phyloP scores from a whole-genome alignment of 2,329 filamentous ascomycete species.

The Phoma herbarum region DNA sequence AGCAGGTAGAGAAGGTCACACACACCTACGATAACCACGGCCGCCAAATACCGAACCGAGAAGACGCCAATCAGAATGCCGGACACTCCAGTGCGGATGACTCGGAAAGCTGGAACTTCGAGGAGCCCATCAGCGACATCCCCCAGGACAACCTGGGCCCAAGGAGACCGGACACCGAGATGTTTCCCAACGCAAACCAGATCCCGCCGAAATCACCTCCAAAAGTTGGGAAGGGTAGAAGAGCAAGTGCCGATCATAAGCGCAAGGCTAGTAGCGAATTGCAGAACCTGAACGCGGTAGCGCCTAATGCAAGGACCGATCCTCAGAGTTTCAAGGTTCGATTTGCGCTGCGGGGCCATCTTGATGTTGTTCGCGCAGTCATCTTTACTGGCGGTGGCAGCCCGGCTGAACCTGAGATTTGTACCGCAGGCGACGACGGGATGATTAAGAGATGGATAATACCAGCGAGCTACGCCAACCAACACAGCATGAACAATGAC shows the following conservation, averaged over 20 bases:
- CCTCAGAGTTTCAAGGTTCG: constrained; percentile 86
- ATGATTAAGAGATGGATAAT: constrained; percentile 98
- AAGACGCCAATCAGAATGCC: constrained; percentile 49
- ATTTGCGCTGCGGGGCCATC: constrained; percentile 89
- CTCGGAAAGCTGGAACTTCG: constrained; percentile 89
- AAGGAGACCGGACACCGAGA: constrained; percentile 81
- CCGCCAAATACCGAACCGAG: constrained; percentile 57
- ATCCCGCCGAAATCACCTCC: constrained; percentile 82
- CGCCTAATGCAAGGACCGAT: constrained; percentile 65
- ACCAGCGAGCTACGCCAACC: constrained; percentile 75
- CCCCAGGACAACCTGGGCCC: constrained; percentile 63
- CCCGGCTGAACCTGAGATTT: constrained; percentile 94
- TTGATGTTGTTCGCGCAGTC: constrained; percentile 91
- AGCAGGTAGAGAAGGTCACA: constrained; percentile 65
- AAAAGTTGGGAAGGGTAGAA: constrained; percentile 69
- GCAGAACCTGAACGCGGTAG: constrained; percentile 65
- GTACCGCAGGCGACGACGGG: constrained; percentile 93
- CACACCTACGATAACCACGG: constrained; percentile 68
- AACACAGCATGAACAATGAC: constrained; percentile 73
- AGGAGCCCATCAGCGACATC: constrained; percentile 73
- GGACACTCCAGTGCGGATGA: constrained; percentile 59
- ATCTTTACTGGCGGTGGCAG: constrained; percentile 98
- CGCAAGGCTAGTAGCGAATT: constrained; percentile 69
- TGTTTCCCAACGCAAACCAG: constrained; percentile 82
- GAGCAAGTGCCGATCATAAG: constrained; percentile 74